These are phyloP conservation scores for Nidularia pulvinata DNA, from an alignment of 768 basidiomycete genomes.

Conservation along the genomic window DNA sequence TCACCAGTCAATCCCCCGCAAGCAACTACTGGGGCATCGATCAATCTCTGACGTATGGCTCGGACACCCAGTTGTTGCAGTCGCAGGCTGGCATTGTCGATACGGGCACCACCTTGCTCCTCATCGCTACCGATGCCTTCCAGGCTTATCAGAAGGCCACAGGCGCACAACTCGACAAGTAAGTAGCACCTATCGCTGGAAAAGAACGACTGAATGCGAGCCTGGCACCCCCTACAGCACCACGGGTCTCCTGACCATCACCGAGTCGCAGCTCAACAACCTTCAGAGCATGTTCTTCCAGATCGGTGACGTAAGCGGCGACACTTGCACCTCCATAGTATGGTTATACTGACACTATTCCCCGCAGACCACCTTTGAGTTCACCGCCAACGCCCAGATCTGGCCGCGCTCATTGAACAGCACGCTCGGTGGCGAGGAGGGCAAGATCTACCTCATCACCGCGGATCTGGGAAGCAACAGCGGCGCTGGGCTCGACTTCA, in stretches of 20 bases:
- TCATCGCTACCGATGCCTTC: slow-evolving; percentile 62
- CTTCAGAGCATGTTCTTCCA: slow-evolving; percentile 53
- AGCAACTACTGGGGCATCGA: slow-evolving; percentile 53
- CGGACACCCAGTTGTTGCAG: slow-evolving; percentile 25
- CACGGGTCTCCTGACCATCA: slow-evolving; percentile 59
- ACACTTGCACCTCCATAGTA: background rate
- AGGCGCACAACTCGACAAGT: slow-evolving; percentile 51
- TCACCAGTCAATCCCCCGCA: slow-evolving; percentile 42
- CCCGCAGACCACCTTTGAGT: slow-evolving; percentile 40
- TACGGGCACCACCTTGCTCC: slow-evolving; percentile 51
- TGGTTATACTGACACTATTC: background rate
- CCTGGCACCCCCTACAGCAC: slow-evolving; percentile 20
- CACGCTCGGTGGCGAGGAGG: slow-evolving; percentile 45
- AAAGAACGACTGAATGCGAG: no score
- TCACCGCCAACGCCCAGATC: slow-evolving; percentile 63
- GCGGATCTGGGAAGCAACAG: slow-evolving; percentile 47
- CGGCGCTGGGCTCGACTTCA: slow-evolving; percentile 60
- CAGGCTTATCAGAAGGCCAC: slow-evolving; percentile 51
- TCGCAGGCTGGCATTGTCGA: slow-evolving; percentile 47
- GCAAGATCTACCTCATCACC: slow-evolving; percentile 53
- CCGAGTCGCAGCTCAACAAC: slow-evolving; percentile 41
- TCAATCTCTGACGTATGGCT: slow-evolving; percentile 42
- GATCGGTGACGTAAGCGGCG: slow-evolving; percentile 37
- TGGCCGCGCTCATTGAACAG: slow-evolving; percentile 60
- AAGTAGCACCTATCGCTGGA: slow-evolving; percentile 6